phyloP scores from a whole-genome alignment of 495 filamentous ascomycete species.

The Xylaria curta region DNA sequence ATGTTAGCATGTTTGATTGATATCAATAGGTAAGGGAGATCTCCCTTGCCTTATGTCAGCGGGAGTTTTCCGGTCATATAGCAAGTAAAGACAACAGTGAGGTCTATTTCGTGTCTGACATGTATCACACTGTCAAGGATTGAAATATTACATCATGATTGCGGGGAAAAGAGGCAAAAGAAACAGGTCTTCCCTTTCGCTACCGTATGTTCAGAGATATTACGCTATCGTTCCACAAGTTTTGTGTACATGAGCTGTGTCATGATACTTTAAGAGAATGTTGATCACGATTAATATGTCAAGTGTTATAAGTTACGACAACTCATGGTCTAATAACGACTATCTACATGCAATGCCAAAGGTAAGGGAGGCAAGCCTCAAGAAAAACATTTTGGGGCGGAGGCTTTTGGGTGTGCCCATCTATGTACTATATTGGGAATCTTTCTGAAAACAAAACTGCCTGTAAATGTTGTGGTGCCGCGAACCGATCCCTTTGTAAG shows the following conservation, averaged over 20 bases:
- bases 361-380: neutral
- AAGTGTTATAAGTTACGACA: neutral
- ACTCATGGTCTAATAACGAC: neutral
- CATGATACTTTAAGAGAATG: neutral
- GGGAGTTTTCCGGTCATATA: neutral
- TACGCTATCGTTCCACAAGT: neutral
- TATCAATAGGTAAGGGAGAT: neutral
- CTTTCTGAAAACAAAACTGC: neutral
- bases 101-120: neutral
- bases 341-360: no score
- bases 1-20: neutral
- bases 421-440: neutral
- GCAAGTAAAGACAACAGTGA: neutral
- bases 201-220: neutral
- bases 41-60: neutral
- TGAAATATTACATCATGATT: neutral
- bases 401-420: neutral
- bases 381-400: neutral
- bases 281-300: neutral
- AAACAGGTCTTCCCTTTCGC: neutral
- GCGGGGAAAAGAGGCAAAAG: neutral
- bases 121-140: neutral
- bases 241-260: neutral
- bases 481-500: neutral
- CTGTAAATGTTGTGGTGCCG: neutral